Evolutionary conservation across 1,284 basidiomycete species (phyloP), one percentile per base, ranked within the genome.

Genomic region (Melampsora larici-populina): DNA sequence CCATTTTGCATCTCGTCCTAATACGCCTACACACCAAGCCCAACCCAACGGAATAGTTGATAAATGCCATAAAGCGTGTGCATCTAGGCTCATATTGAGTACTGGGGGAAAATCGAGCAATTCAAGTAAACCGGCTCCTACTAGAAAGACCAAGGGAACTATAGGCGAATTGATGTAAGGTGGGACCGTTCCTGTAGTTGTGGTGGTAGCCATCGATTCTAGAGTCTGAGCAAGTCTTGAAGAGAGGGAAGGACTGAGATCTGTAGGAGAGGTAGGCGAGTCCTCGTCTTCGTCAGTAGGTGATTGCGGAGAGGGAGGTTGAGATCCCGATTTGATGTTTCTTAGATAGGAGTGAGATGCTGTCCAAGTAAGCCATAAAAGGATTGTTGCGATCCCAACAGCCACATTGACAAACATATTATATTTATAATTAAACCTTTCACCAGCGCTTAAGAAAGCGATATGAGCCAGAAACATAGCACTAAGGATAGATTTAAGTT

Each of bases 1-100:
- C 73, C 73, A 76, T 46, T 40, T 33, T 33, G 73, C 73, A 48
- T 76, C 73, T 79, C 40, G 66, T 26, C 65, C 66, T 82, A 76
- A 65, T 31, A 76, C 67, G 13, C 66, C 51, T 40, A 76, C 55
- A 40, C 73, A 99, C 96, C 96, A 99, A 78, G 88, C 86, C 69
- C 87, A 82, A 1, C 90, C 88, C 66, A 99, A 88, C 0, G 92
- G 92, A 0, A 89, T 90, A 0, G 96, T 99, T 1, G 89, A 88
- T 2, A 92, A 85, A 85, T 99, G 97, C 97, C 97, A 99, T 15
- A 98, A 85, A 4, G 94, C 87, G 84, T 99, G 97, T 0, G 96
- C 94, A 82, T 99, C 97, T n/a, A 98, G 85, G 55, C 65, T 68
- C 64, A 76, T 68, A 43, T 76, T 68, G 31, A 48, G 67, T 17